Conservation (phyloP, 1,139 yeast species). For the Yamadazyma trypodendri region DNA sequence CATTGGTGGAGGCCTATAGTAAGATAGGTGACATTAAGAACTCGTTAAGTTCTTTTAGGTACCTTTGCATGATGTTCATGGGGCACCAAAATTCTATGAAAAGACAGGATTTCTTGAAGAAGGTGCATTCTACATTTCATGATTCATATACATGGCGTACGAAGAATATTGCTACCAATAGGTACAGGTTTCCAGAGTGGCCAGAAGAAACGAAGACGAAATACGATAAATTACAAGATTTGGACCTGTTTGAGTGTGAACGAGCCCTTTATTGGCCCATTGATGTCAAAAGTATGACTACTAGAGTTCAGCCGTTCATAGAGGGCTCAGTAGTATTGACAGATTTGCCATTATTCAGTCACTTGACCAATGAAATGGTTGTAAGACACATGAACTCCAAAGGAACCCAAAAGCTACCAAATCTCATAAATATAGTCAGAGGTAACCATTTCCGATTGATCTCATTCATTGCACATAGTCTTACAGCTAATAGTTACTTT, state of each 20-base stretch:
- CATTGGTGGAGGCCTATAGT: conserved; percentile 34
- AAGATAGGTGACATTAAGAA: conserved; percentile 19
- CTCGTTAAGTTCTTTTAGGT: conserved; percentile 27
- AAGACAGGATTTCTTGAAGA: conserved; percentile 7
- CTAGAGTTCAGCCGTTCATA: conserved; percentile 18
- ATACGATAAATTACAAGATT: conserved; percentile 22
- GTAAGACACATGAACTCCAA: conserved; percentile 10
- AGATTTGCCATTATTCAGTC: conserved; percentile 34
- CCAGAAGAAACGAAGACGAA: conserved; percentile 15
- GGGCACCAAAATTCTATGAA: conserved; percentile 12
- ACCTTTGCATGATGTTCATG: conserved; percentile 18
- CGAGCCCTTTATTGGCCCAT: conserved; percentile 26
- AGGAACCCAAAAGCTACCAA: conserved; percentile 8
- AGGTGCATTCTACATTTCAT: conserved; percentile 9
- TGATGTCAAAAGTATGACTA: conserved; percentile 20
- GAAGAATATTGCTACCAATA: conserved; percentile 20
- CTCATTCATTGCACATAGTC: conserved; percentile 25
- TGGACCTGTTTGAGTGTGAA: conserved; percentile 11
- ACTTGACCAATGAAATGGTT: conserved; percentile 21
- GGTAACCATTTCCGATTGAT: conserved; percentile 26
- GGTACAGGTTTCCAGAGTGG: conserved; percentile 11
- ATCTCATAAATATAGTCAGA: conserved; percentile 19
- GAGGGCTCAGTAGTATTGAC: conserved; percentile 24
- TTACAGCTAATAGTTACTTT: conserved; percentile 26
- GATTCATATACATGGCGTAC: conserved; percentile 24